Base-by-base conservation (phyloP, 164 flowering plant genomes). In the Cinnamomum chago region DNA sequence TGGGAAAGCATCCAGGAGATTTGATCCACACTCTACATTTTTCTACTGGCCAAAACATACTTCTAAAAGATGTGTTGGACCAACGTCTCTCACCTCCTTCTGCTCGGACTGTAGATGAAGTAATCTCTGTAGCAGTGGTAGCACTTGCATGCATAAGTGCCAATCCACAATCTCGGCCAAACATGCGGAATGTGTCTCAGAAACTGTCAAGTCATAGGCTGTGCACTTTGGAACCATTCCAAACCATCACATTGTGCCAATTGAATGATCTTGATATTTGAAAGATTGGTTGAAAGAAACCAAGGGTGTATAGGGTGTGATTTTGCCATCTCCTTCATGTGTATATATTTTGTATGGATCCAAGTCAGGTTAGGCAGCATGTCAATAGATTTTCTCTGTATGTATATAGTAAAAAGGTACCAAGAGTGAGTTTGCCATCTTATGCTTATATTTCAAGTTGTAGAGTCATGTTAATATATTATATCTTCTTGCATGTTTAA, bases 141-240 rank as follows among this genome's bases (percentile, higher is more conserved):
- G 97, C 88, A 7, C 73, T 92, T 20, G 84, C 86, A 30, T 92
- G 97, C 81, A 81, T 83, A 25, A 51, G 78, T 6, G 50, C 77
- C 20, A 66, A 50, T 3, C 92, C 94, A 10, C 87, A 86, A 52
- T 65, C 84, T 11, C 71, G 94, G n/a, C 94, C 97, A 22, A 74
- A 86, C 69, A 92, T 92, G 94, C 84, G 79, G 17, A 72, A 58
- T 35, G 83, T 86, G 11, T 83, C 87, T 11, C 86, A 82, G 68
- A 83, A 86, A 77, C 70, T 89, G 23, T 83, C 92, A 10, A 76
- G 80, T 73, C 78, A 24, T 25, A 71, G 73, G 20, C 2, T 25
- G 11, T 67, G 17, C 2, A 51, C 50, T 71, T 67, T 72, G 15
- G 82, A 80, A 27, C 72, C 80, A 24, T 72, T 80, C 27, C 66